Conservation (phyloP, 441 rosid genomes). For the Sinapis alba region DNA sequence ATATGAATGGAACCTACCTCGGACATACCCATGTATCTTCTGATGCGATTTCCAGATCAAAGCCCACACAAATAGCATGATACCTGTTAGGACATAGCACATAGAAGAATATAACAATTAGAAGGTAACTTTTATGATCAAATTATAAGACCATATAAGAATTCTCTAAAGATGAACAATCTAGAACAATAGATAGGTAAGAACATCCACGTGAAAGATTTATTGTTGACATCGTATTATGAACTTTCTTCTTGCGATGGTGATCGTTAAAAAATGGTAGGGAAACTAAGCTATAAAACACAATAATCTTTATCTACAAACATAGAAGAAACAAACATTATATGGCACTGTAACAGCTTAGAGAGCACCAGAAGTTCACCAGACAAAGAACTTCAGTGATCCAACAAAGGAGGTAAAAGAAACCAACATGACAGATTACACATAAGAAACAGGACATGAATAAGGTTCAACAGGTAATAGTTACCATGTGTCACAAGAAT, state of each 20-base stretch:
- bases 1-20: constrained; percentile 57
- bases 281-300: not conserved
- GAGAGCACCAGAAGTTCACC: constrained; percentile 8
- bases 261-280: not conserved
- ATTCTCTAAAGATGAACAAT: constrained; percentile 16
- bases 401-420: not conserved
- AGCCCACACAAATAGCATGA: constrained; percentile 97
- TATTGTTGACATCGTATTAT: not conserved
- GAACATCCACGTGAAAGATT: constrained; percentile 1
- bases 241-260: not conserved
- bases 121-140: constrained; percentile 13
- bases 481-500: constrained; percentile 97
- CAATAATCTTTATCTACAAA: not conserved
- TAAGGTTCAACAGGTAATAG: constrained; percentile 27
- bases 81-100: constrained; percentile 63
- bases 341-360: constrained; percentile 17
- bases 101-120: constrained; percentile 35
- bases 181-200: constrained; percentile 9
- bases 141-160: not conserved
- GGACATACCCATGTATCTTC: constrained; percentile 98
- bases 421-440: not conserved
- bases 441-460: not conserved
- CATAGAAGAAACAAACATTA: not conserved
- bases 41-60: constrained; percentile 78
- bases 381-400: constrained; percentile 17